These are phyloP conservation scores for Paramecium sexaurelia DNA, from an alignment of 73 alveolate species.

Conservation along the genomic window DNA sequence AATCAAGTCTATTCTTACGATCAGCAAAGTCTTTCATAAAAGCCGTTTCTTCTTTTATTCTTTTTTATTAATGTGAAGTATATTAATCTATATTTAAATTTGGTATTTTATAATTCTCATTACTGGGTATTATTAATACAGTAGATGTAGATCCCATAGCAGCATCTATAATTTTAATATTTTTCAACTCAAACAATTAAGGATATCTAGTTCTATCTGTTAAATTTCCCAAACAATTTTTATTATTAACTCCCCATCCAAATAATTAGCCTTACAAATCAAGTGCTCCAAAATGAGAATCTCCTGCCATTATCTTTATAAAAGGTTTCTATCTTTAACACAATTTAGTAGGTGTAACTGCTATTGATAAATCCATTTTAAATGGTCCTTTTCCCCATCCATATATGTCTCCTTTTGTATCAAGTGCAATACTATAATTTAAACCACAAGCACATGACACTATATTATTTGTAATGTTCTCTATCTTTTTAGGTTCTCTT, in stretches of 20 bases:
- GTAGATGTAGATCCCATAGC: background rate
- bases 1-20: background rate
- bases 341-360: background rate
- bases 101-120: background rate
- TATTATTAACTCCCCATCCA: constrained; percentile 36
- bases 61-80: background rate
- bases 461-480: background rate
- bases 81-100: background rate
- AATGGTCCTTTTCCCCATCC: constrained; percentile 49
- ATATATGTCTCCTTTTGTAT: constrained; percentile 10
- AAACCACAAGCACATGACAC: constrained; percentile 13
- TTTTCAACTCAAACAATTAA: background rate
- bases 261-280: background rate
- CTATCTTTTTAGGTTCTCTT: background rate
- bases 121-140: background rate
- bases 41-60: background rate
- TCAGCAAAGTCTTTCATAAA: background rate
- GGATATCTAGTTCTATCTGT: background rate
- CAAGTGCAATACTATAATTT: constrained; percentile 21
- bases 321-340: background rate
- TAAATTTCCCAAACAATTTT: background rate
- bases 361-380: background rate
- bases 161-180: background rate
- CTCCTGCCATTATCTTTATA: constrained; percentile 16
- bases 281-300: constrained; percentile 40